Base-by-base conservation (phyloP, 768 basidiomycete genomes). In the Trametes meyenii region DNA sequence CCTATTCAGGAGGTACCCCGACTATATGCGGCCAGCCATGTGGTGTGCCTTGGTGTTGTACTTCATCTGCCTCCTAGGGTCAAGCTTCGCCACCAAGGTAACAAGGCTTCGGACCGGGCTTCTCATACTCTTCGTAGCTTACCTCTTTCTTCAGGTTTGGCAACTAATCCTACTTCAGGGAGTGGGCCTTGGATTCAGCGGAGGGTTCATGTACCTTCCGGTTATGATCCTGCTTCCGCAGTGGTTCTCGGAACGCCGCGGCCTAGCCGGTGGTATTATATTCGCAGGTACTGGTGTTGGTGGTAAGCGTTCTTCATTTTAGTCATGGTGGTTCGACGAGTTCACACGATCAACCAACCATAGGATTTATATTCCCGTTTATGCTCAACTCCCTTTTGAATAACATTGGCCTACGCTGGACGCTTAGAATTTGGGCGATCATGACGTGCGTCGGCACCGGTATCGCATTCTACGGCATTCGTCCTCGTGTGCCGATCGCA, bases 241-340 rank as follows among this genome's bases (percentile, higher is more conserved):
- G 44, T 66, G 68, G 70, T 70, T 69, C 50, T 60, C 66, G 23
- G 51, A 50, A n/a, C 64, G 63, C 57, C 64, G 68, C 5, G 66
- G 66, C 14, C 60, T 69, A 10, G 68, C 67, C 8, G 62, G 65
- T 5, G 68, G 68, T 14, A 66, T 67, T 50, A 65, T 69, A 44
- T 69, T 67, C 50, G 64, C 68, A 5, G 65, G 70, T 11, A 68
- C 68, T 23, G 65, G 68, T 29, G 44, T 67, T 5, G 67, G 68
- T 16, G 66, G 67, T 62, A 33, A 44, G 58, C 49, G 6, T 12
- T 36, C 21, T 8, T 39, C 5, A 5, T n/a, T 45, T 19, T 6
- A 17, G 17, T 17, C 17, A 10, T 13, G 26, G 16, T 19, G 5
- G 0, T 23, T 17, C n/a, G 7, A 23, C 19, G 5, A 8, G 13